Evolutionary conservation across 2,329 filamentous ascomycete species (phyloP).

Genomic region (Zalaria sp.): DNA sequence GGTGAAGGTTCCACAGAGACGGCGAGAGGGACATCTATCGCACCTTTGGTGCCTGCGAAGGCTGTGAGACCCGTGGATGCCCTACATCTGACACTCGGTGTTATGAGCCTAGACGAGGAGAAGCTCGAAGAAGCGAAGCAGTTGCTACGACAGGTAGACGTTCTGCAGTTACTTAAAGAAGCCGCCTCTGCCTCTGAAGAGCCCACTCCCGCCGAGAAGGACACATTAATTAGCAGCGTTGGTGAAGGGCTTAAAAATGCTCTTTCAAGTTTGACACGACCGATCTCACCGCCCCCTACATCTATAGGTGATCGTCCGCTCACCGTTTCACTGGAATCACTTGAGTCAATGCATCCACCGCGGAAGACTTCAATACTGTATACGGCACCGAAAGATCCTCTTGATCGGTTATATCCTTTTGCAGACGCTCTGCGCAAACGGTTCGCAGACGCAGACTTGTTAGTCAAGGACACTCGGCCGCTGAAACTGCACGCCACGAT

Average conservation of each 20-base stretch:
- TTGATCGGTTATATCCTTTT: slow-evolving; percentile 40
- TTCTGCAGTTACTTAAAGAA: slow-evolving; percentile 9
- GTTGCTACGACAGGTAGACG: slow-evolving; percentile 18
- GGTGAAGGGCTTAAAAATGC: background rate
- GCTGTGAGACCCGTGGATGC: slow-evolving; percentile 67
- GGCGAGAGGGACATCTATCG: slow-evolving; percentile 3
- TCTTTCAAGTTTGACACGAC: background rate
- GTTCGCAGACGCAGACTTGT: slow-evolving; percentile 43
- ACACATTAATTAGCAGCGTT: background rate
- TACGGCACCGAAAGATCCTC: slow-evolving; percentile 42
- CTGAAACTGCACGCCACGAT: slow-evolving; percentile 74
- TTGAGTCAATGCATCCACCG: slow-evolving; percentile 48
- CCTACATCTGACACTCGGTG: slow-evolving; percentile 73
- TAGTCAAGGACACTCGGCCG: slow-evolving; percentile 45
- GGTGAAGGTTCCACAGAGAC: background rate
- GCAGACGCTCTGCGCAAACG: slow-evolving; percentile 38
- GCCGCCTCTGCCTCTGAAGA: background rate
- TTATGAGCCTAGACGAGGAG: slow-evolving; percentile 55
- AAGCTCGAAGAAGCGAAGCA: slow-evolving; percentile 34
- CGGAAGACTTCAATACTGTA: slow-evolving; percentile 51
- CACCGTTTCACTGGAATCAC: slow-evolving; percentile 27
- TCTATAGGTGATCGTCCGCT: slow-evolving; percentile 10
- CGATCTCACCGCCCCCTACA: background rate
- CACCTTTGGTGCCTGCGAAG: slow-evolving; percentile 40
- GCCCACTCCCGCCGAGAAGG: background rate